A percentile compares a stretch with the other conserved stretches of the same genome.
These are phyloP conservation scores for Furcasterigmium furcatum DNA, from an alignment of 2,329 filamentous ascomycete species.

Conservation along the genomic window DNA sequence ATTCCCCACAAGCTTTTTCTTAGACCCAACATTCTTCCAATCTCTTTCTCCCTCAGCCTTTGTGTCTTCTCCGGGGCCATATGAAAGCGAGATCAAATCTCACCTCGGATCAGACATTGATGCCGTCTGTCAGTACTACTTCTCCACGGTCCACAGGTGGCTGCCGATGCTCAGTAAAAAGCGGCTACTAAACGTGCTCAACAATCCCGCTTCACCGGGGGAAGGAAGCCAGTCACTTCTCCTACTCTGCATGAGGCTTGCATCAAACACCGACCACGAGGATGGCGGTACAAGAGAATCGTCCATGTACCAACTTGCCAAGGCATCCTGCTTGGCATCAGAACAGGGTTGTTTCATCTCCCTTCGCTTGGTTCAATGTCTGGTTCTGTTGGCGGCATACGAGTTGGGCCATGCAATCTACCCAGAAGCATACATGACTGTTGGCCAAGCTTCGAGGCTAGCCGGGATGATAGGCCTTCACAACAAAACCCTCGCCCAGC, in stretches of 20 bases:
- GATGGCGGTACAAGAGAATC: conserved; percentile 4
- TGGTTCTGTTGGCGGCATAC: conserved; percentile 9
- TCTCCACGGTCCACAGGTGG: conserved; percentile 11
- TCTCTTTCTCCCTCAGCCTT: neutral
- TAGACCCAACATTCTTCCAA: conserved; percentile 9
- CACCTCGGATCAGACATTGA: neutral
- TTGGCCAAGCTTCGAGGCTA: conserved; percentile 12
- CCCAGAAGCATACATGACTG: conserved; percentile 15
- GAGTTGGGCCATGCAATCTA: conserved; percentile 13
- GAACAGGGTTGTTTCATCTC: conserved; percentile 11
- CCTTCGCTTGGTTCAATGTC: conserved; percentile 11
- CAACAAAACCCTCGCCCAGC: conserved; percentile 1
- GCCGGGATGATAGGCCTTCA: conserved; percentile 12
- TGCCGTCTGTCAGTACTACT: conserved; percentile 6
- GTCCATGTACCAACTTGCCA: conserved; percentile 7
- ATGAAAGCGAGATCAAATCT: neutral
- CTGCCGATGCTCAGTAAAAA: conserved; percentile 15
- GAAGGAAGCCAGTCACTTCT: conserved; percentile 9
- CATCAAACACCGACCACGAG: neutral
- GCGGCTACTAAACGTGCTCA: conserved; percentile 6
- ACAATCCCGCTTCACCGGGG: neutral
- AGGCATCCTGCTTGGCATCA: conserved; percentile 6
- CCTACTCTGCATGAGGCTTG: conserved; percentile 14
- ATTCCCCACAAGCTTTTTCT: conserved; percentile 11
- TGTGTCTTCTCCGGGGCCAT: neutral